Percentiles rank a stretch among this genome's conserved stretches.
Evolutionary conservation across 164 flowering plant genomes (phyloP).

Genomic region (Kingdonia uniflora): DNA sequence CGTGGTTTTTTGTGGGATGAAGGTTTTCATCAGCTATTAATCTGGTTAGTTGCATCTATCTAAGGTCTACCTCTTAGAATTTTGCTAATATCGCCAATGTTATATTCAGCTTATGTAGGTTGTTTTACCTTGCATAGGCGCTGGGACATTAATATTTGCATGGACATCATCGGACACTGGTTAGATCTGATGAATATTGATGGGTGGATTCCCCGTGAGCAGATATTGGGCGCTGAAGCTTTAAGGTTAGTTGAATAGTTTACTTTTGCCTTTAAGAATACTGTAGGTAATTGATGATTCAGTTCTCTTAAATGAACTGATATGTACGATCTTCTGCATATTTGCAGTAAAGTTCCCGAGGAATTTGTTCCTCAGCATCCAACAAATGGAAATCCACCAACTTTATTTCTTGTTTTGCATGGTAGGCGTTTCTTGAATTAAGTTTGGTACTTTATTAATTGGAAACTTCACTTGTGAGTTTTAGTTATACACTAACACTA

Average conservation of each 20-base stretch:
- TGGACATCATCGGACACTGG: conserved; percentile 98
- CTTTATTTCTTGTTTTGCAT: conserved; percentile 65
- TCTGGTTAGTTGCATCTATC: conserved; percentile 48
- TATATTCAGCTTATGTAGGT: background rate
- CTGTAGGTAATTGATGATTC: background rate
- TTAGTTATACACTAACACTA: too few relatives aligned
- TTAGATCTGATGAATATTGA: conserved; percentile 89
- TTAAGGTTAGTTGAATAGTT: conserved; percentile 40
- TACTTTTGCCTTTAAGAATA: background rate
- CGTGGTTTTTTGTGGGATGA: conserved; percentile 99
- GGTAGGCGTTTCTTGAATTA: too few relatives aligned
- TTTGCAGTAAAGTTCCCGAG: conserved; percentile 85
- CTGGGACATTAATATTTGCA: conserved; percentile 75
- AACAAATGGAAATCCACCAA: conserved; percentile 89
- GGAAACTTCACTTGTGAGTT: too few relatives aligned
- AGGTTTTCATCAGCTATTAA: conserved; percentile 92
- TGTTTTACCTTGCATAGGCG: conserved; percentile 46
- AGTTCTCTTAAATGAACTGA: background rate
- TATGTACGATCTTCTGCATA: background rate
- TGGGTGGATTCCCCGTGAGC: conserved; percentile 99
- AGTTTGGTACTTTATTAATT: too few relatives aligned
- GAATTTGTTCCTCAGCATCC: conserved; percentile 90
- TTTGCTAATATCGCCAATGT: background rate
- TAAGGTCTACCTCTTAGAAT: too few relatives aligned
- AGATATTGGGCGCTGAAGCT: conserved; percentile 97